phyloP scores from a whole-genome alignment of 2,329 filamentous ascomycete species.

The Leptosphaerulina australis region DNA sequence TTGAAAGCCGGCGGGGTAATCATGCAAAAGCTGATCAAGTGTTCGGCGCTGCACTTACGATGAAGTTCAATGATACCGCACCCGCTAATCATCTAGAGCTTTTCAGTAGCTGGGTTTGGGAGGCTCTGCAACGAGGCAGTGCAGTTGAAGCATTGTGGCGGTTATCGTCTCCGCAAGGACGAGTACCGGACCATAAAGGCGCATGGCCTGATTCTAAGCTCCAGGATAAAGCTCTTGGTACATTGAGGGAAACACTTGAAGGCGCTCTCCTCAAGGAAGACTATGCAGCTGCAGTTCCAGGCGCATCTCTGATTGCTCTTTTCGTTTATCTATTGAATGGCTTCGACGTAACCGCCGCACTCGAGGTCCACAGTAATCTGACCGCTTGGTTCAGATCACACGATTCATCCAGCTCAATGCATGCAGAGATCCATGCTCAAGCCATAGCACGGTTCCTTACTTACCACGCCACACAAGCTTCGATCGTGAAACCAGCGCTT shows the following conservation, averaged over 20 bases:
- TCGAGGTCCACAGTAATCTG: conserved; percentile 47
- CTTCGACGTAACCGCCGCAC: conserved; percentile 42
- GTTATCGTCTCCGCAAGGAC: conserved; percentile 40
- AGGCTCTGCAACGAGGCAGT: conserved; percentile 60
- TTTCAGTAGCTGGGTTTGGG: conserved; percentile 68
- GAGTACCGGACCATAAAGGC: background rate
- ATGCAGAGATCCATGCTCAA: conserved; percentile 72
- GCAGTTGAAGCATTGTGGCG: conserved; percentile 40
- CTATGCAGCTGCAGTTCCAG: conserved; percentile 55
- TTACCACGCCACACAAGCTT: conserved; percentile 65
- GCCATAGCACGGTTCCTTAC: conserved; percentile 69
- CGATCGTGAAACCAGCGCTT: conserved; percentile 70
- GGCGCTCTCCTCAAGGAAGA: conserved; percentile 58
- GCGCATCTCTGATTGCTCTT: conserved; percentile 68
- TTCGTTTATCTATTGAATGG: conserved; percentile 67
- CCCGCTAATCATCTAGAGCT: conserved; percentile 59
- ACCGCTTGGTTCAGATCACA: conserved; percentile 33
- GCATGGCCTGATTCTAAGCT: conserved; percentile 3
- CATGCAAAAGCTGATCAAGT: conserved; percentile 66
- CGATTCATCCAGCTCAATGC: conserved; percentile 26
- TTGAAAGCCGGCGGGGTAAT: conserved; percentile 68
- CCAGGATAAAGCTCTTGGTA: background rate
- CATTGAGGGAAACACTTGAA: conserved; percentile 50
- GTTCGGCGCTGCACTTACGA: conserved; percentile 69
- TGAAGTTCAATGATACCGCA: conserved; percentile 57